Conservation (phyloP, 1,139 yeast species). For the Kazachstania sp. region DNA sequence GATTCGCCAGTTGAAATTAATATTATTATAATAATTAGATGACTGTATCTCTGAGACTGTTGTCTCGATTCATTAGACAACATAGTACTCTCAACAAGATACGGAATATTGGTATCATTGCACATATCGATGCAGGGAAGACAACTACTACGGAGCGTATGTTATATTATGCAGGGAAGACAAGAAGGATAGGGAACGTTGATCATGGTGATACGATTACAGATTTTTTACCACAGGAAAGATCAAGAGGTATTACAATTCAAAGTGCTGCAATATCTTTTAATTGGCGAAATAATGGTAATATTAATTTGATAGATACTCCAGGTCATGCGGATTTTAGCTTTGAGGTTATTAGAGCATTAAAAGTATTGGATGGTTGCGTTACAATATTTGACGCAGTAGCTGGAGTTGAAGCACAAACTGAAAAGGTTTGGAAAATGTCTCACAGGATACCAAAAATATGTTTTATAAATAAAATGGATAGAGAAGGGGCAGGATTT, state of each 20-base stretch:
- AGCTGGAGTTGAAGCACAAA: conserved; percentile 97
- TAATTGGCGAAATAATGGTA: conserved; percentile 63
- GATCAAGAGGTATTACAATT: conserved; percentile 90
- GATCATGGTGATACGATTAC: conserved; percentile 97
- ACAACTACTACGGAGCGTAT: conserved; percentile 94
- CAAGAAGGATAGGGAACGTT: conserved; percentile 77
- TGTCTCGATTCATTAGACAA: neutral
- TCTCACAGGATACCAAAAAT: conserved; percentile 68
- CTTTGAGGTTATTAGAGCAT: conserved; percentile 83
- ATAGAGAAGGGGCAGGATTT: conserved; percentile 90
- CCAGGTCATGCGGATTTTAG: conserved; percentile 99
- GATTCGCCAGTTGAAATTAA: no score
- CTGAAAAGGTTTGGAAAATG: conserved; percentile 94
- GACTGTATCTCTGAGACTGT: conserved; percentile 1
- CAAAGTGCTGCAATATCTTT: conserved; percentile 94
- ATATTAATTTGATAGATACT: conserved; percentile 84
- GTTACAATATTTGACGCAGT: conserved; percentile 90
- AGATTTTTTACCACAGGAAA: conserved; percentile 82
- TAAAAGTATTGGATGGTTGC: conserved; percentile 88
- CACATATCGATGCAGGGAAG: conserved; percentile 95
- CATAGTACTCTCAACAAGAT: conserved; percentile 14
- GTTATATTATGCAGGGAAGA: conserved; percentile 81
- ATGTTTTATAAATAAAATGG: conserved; percentile 89
- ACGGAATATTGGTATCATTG: conserved; percentile 61
- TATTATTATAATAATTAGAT: neutral